Evolutionary conservation across 2,329 filamentous ascomycete genomes (phyloP), one percentile per base, ranked within the genome.

Genomic region (Pseudogymnoascus sp.): DNA sequence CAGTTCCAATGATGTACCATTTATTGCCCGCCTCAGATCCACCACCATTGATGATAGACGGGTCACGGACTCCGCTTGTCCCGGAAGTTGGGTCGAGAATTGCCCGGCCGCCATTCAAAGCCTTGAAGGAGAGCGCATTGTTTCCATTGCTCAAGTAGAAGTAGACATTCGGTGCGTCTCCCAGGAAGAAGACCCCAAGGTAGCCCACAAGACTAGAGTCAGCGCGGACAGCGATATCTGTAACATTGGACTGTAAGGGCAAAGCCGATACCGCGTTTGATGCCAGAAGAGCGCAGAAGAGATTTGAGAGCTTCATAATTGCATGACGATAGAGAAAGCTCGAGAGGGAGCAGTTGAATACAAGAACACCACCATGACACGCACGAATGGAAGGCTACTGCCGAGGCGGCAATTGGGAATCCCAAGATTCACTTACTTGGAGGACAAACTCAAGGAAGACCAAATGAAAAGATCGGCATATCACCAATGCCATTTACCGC

Each of bases 1-100:
- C 82, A 0, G 81, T 83, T 1, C 80, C 80, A 59, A 83, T 76
- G 59, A 83, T 82, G 65, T 81, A 83, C 80, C 80, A 83, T 71
- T 82, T 83, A 67, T 74, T 76, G 0, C 78, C 78, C 0, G 75
- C 77, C 33, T 83, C 78, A 1, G 64, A 66, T 2, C 80, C 80
- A 2, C 77, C 78, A 1, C 79, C 79, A 8, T 74, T 68, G 17
- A 83, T 76, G 21, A 83, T 76, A 4, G 77, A 77, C 0, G 81
- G 80, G 62, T 84, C 82, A 9, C 82, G 75, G 1, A 84, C 80
- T 17, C 81, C 82, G 0, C 76, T 74, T 0, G 81, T 83, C 11
- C 82, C 82, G 63, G 78, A 75, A 0, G 78, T 82, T 1, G 82
- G 80, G 38, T 72, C 75, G 26, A 84, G 71, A 61, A 84, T 74